Base-by-base conservation (phyloP, 2,329 filamentous ascomycete species). In the Niveomyces coronatus region DNA sequence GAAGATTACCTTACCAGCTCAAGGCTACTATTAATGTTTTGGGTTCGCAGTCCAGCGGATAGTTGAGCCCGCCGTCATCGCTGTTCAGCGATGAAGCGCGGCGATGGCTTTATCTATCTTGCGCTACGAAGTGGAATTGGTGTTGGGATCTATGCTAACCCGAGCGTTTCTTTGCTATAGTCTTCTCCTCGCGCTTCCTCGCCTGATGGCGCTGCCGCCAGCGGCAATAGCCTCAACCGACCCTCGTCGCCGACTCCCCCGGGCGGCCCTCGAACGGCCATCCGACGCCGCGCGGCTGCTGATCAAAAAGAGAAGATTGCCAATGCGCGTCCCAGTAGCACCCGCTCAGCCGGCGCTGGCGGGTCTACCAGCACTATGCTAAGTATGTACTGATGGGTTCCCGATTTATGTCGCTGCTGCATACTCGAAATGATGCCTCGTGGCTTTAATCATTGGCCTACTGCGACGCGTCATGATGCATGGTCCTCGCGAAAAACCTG, bases 291-390 rank as follows among this genome's bases (percentile, higher is more conserved):
- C 60, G 89, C 91, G 30, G 91, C 91, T 20, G 89, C 89, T 53
- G 91, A 96, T 62, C 85, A 94, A 68, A 94, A 94, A 65, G 91
- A 96, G 67, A 91, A 93, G 67, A 78, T 89, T 53, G 88, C 89
- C 56, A 98, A 94, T 82, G 83, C 78, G 49, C 76, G 91, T 51
- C 91, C 91, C 35, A 85, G 81, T 61, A 94, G 85, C 68, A 98
- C 91, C 49, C 78, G 91, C 54, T 80, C 89, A 27, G 91, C 91
- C 23, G 91, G 91, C 52, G 91, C 91, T 14, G 91, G 91, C 50
- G 91, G 91, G 49, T 95, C 87, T 60, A 94, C 83, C 63, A 94
- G 86, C 68, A 98, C 91, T 37, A 98, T 98, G 91, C 73, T 98
- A 70, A 89, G 88, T 86, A 82, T 50, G 82, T 76, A 32, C 11